Conservation (phyloP, 2,329 filamentous ascomycete species). For the Neonectria neomacrospora region DNA sequence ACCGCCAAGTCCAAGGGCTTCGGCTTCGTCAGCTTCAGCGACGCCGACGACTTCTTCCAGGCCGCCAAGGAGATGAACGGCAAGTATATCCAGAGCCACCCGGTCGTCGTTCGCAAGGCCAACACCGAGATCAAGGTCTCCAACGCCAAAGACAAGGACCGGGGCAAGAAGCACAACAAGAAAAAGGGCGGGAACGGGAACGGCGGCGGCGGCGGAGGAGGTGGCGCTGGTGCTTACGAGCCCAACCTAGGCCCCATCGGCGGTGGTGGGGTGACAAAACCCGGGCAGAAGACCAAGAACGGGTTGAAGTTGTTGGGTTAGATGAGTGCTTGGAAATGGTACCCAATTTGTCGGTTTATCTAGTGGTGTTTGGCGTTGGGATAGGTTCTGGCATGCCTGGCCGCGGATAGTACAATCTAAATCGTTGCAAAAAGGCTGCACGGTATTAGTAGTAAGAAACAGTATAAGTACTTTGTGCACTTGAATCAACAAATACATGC, state of each 20-base stretch:
- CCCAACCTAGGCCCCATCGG: constrained; percentile 61
- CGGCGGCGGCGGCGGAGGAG: constrained; percentile 44
- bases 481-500: neutral
- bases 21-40: constrained; percentile 94
- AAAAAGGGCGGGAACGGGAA: constrained; percentile 46
- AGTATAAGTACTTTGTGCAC: neutral
- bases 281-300: constrained; percentile 75
- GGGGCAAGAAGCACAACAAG: constrained; percentile 50
- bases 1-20: constrained; percentile 97
- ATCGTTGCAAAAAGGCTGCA: constrained; percentile 11
- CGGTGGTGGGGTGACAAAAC: constrained; percentile 67
- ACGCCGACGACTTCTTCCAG: constrained; percentile 95
- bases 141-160: constrained; percentile 70
- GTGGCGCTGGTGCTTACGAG: constrained; percentile 56
- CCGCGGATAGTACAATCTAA: constrained; percentile 9
- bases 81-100: constrained; percentile 98
- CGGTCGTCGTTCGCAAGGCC: constrained; percentile 85
- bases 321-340: neutral
- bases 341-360: neutral
- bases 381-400: constrained; percentile 23
- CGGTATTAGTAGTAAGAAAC: constrained; percentile 4
- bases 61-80: constrained; percentile 98
- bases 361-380: constrained; percentile 38
- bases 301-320: constrained; percentile 70
- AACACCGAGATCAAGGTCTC: constrained; percentile 90